Conservation (phyloP, 2,329 filamentous ascomycete genomes). For the Dactylella cylindrospora region DNA sequence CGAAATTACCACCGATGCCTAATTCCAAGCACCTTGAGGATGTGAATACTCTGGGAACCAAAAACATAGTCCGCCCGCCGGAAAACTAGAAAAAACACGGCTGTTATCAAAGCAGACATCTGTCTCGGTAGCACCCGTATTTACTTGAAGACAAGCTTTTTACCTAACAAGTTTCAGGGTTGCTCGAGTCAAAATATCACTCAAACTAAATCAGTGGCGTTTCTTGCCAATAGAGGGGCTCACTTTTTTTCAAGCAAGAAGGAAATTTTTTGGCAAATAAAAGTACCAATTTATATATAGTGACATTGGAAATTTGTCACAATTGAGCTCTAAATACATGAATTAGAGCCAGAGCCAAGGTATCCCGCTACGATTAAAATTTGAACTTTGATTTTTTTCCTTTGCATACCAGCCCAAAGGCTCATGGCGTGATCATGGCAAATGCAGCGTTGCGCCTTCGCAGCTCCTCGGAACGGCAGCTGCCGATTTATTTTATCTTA, state of each 20-base stretch:
- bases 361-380: too few species aligned
- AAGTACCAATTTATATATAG: conserved; percentile 4
- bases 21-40: background rate
- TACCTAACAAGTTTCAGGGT: conserved; percentile 37
- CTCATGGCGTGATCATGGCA: conserved; percentile 43
- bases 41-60: conserved; percentile 5
- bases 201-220: too few species aligned
- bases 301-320: too few species aligned
- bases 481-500: conserved; percentile 14
- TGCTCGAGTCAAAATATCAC: conserved; percentile 5
- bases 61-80: background rate
- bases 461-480: conserved; percentile 38
- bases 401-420: background rate
- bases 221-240: background rate
- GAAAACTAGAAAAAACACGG: too few species aligned
- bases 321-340: too few species aligned
- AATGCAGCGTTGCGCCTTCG: conserved; percentile 5
- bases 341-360: too few species aligned
- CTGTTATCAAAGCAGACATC: conserved; percentile 1
- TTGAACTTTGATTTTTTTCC: too few species aligned
- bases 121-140: conserved; percentile 40
- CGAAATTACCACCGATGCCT: conserved; percentile 41
- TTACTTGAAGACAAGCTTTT: conserved; percentile 10
- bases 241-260: background rate
- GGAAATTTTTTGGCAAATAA: background rate